These are phyloP conservation scores for Akebia trifoliata DNA, from an alignment of 164 flowering plant species.

Conservation along the genomic window DNA sequence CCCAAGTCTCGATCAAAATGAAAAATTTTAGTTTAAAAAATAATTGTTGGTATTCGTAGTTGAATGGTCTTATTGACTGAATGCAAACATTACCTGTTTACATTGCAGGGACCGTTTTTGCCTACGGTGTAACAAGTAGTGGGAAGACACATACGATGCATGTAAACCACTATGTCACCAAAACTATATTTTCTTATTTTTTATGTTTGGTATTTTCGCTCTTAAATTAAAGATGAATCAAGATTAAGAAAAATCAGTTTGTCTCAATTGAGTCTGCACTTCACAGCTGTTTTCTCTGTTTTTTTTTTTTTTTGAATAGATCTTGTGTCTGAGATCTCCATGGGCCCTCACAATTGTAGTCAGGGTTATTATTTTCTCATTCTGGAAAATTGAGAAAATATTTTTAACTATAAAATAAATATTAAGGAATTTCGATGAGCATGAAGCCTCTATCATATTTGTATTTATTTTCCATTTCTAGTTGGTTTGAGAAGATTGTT, in stretches of 20 bases:
- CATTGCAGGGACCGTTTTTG: constrained; percentile 94
- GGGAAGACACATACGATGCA: constrained; percentile 99
- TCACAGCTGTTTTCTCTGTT: background rate
- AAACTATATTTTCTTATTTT: background rate
- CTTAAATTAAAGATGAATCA: background rate
- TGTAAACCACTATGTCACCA: constrained; percentile 47
- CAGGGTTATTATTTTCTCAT: background rate
- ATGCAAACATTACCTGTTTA: background rate
- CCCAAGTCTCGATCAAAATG: background rate
- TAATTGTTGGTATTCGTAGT: background rate
- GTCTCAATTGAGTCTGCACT: background rate
- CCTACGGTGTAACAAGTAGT: constrained; percentile 99
- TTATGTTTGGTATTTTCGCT: background rate
- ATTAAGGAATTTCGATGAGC: constrained; percentile 11
- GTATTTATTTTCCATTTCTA: background rate
- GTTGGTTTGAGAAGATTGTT: background rate
- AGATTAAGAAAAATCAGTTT: background rate
- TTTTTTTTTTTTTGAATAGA: background rate
- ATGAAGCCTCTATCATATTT: background rate
- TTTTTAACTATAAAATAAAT: background rate
- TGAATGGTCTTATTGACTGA: background rate
- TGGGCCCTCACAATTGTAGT: background rate
- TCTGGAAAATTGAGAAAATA: background rate
- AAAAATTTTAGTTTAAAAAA: background rate
- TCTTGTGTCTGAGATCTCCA: background rate